Base-by-base conservation (phyloP, 1,284 basidiomycete genomes). In the Tausonia pullulans region DNA sequence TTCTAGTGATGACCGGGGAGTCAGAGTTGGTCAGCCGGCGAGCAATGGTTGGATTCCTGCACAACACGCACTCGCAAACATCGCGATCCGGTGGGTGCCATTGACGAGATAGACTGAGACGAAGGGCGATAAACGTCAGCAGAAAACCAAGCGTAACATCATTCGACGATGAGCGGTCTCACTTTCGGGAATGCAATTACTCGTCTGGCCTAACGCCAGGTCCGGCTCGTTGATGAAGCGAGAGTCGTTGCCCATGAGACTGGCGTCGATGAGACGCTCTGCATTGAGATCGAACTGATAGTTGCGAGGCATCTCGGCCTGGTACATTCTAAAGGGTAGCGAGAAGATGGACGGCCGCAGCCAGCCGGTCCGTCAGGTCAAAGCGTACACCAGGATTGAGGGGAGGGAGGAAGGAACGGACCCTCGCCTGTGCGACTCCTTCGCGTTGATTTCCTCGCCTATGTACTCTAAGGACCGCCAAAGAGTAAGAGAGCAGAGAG, bases 191-290 rank as follows among this genome's bases (percentile, higher is more conserved):
- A 11, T 54, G 41, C 27, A 39, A n/a, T 16, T 40, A 54, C 27
- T 27, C 27, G 27, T 40, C 11, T 53, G n/a, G 41, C 60, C 39
- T n/a, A 44, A 53, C 13, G 49, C 45, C 4, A 11, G 41, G 6
- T 62, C 60, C 14, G 64, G 64, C 16, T 65, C 60, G 60, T 65
- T 65, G 49, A 65, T 54, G 50, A 65, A 65, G 7, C 64, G 16
- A 2, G 60, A 57, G n/a, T 52, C 52, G 52, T 65, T 65, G 13
- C 60, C 64, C 5, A 43, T 41, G 8, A 46, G 40, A 39, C 40
- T 58, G 6, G 54, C 64, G 14, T 65, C 64, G 60, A 65, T 16
- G 16, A 27, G 11, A 14, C 52, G 60, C 16, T 39, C 43, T n/a
- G 16, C 49, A 50, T 65, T 65, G 39, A 65, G 60, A 39, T 65